Evolutionary conservation across 441 rosid species (phyloP).

Genomic region (Monsonia emarginata): DNA sequence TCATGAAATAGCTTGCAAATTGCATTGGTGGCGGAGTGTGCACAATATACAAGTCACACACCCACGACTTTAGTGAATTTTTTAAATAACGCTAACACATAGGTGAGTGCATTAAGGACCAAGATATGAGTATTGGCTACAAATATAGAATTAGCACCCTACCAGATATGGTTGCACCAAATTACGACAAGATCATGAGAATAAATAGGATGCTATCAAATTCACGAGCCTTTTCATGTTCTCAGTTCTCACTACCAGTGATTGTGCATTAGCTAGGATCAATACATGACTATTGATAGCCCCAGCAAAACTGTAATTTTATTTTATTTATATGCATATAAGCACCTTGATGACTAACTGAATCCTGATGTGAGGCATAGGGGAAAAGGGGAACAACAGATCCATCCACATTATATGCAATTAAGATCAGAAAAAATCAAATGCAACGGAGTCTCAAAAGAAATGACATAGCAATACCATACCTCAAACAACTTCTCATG

Average conservation of each 20-base stretch:
- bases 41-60: too few relatives aligned
- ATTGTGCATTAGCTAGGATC: not conserved
- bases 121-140: too few relatives aligned
- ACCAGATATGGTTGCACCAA: not conserved
- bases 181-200: not conserved
- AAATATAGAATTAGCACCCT: not conserved
- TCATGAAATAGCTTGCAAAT: not conserved
- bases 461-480: slow-evolving; percentile 33
- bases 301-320: not conserved
- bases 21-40: too few relatives aligned
- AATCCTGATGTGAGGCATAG: not conserved
- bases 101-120: too few relatives aligned
- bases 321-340: not conserved
- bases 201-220: not conserved
- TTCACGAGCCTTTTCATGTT: not conserved
- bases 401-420: not conserved
- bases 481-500: slow-evolving; percentile 82
- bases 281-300: not conserved
- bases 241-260: not conserved
- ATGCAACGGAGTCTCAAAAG: slow-evolving; percentile 3
- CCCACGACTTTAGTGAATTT: too few relatives aligned
- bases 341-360: not conserved
- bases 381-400: not conserved
- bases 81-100: too few relatives aligned
- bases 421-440: not conserved